Evolutionary conservation across 768 basidiomycete genomes (phyloP).

Genomic region (Strobilomyces confusus): DNA sequence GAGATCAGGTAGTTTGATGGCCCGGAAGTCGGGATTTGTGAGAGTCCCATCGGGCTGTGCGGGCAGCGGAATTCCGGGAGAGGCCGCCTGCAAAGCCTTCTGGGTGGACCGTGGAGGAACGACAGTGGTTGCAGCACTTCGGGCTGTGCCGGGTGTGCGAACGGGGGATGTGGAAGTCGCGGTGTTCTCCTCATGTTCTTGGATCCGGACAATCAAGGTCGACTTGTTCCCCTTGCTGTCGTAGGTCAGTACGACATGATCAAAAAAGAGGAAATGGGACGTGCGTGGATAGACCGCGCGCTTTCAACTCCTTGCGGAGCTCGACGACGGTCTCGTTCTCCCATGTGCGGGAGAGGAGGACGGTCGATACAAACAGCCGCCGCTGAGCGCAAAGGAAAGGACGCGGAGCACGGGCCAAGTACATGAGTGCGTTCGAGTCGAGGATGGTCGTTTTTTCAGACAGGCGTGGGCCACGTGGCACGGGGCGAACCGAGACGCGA

Average conservation of each 20-base stretch:
- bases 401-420: conserved; percentile 10
- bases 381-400: conserved; percentile 3
- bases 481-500: background rate
- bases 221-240: conserved; percentile 58
- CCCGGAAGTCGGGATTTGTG: conserved; percentile 35
- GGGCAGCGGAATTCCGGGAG: conserved; percentile 43
- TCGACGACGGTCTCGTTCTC: conserved; percentile 46
- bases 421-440: conserved; percentile 1
- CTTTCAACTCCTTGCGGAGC: conserved; percentile 51
- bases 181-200: conserved; percentile 42
- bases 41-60: conserved; percentile 15
- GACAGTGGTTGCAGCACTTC: conserved; percentile 23
- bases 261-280: conserved; percentile 14
- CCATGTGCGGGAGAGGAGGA: conserved; percentile 55
- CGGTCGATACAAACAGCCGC: conserved; percentile 48
- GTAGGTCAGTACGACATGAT: conserved; percentile 7
- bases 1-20: conserved; percentile 56
- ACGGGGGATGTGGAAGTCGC: conserved; percentile 10
- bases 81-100: conserved; percentile 26
- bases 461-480: conserved; percentile 3
- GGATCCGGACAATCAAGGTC: conserved; percentile 49
- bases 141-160: conserved; percentile 17
- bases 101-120: conserved; percentile 18
- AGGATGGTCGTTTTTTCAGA: background rate
- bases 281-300: conserved; percentile 54